Percentiles rank a stretch among this genome's conserved stretches.
Conservation (phyloP, 768 basidiomycete genomes). For the Infundibulicybe gibba region DNA sequence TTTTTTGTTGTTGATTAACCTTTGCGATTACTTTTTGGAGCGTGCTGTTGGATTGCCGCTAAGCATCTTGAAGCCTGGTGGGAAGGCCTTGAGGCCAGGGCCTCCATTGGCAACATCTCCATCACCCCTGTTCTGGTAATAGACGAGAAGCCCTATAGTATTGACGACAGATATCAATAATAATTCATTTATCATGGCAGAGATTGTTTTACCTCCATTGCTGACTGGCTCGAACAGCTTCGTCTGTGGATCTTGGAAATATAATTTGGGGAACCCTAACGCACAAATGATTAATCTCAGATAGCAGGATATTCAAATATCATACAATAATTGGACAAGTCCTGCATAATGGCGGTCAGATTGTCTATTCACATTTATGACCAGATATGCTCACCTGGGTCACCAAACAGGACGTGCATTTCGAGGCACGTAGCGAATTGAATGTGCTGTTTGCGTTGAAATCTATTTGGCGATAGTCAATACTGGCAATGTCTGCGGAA, state of each 20-base stretch:
- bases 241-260: conserved; percentile 36
- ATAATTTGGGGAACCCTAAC: conserved; percentile 38
- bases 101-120: conserved; percentile 34
- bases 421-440: conserved; percentile 27
- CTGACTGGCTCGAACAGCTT: conserved; percentile 30
- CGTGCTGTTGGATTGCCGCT: conserved; percentile 35
- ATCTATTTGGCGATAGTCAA: conserved; percentile 16
- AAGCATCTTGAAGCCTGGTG: conserved; percentile 38
- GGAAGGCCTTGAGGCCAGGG: conserved; percentile 36
- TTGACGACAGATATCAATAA: neutral
- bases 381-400: conserved; percentile 18
- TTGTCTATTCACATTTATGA: no score
- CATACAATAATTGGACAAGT: conserved; percentile 37
- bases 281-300: no score
- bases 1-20: neutral
- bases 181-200: neutral
- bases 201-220: conserved; percentile 26
- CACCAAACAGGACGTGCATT: conserved; percentile 34
- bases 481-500: neutral
- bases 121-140: conserved; percentile 38
- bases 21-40: conserved; percentile 23
- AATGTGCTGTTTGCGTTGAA: conserved; percentile 31
- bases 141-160: conserved; percentile 29
- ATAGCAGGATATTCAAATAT: neutral
- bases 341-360: conserved; percentile 15